Conservation (phyloP, 1,139 yeast genomes). For the Diutina pseudorugosa region DNA sequence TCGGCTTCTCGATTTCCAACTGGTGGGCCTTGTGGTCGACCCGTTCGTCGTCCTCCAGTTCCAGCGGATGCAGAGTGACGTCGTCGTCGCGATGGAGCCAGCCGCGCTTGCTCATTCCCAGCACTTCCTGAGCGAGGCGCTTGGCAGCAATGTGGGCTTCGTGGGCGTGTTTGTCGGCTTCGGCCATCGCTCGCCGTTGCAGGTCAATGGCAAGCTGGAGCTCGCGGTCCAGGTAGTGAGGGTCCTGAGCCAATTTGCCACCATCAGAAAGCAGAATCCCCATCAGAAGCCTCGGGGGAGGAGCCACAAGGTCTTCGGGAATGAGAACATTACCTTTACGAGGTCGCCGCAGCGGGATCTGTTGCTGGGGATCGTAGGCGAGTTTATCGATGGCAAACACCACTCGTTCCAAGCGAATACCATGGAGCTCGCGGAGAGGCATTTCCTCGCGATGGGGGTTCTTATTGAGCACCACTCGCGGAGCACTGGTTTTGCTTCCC, state of each 20-base stretch:
- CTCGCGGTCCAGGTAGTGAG: constrained; percentile 37
- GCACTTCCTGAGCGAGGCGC: constrained; percentile 54
- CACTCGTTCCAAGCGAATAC: constrained; percentile 46
- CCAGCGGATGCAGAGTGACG: background rate
- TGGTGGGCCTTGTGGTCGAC: constrained; percentile 11
- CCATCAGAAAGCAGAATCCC: constrained; percentile 42
- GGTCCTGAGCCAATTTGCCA: constrained; percentile 10
- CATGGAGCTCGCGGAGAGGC: constrained; percentile 3
- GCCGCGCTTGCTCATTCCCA: constrained; percentile 19
- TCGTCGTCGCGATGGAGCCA: constrained; percentile 1
- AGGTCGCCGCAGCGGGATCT: constrained; percentile 82
- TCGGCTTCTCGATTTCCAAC: constrained; percentile 40
- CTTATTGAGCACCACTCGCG: constrained; percentile 33
- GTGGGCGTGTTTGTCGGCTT: constrained; percentile 59
- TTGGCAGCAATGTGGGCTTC: constrained; percentile 66
- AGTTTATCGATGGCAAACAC: constrained; percentile 64
- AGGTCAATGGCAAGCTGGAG: constrained; percentile 44
- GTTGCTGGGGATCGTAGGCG: constrained; percentile 82
- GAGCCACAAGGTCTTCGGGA: constrained; percentile 56
- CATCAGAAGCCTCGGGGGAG: constrained; percentile 49
- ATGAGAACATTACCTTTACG: constrained; percentile 67
- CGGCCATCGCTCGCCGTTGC: constrained; percentile 40
- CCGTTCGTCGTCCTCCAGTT: constrained; percentile 14
- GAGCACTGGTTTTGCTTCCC: background rate
- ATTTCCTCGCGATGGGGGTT: constrained; percentile 33